Percentiles rank a stretch among this genome's conserved stretches.
phyloP scores from a whole-genome alignment of 2,329 filamentous ascomycete genomes.

The Pseudocercospora vitis region DNA sequence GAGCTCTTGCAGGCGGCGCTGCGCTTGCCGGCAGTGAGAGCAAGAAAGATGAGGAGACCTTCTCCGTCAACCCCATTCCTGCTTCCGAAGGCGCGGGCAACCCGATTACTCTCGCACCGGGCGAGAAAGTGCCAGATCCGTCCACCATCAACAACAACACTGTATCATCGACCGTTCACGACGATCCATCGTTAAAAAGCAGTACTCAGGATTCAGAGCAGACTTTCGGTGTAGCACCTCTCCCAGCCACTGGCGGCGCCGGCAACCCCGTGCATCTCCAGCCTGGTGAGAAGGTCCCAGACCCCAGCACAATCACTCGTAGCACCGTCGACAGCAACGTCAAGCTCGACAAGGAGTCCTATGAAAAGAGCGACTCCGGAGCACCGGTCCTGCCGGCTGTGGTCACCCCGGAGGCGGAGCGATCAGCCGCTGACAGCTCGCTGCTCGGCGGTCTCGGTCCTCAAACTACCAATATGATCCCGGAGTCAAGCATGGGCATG shows the following conservation, averaged over 20 bases:
- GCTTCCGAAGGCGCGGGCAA: conserved; percentile 65
- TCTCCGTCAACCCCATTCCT: conserved; percentile 61
- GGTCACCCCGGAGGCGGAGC: conserved; percentile 46
- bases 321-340: conserved; percentile 69
- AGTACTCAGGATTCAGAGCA: conserved; percentile 23
- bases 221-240: conserved; percentile 55
- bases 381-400: conserved; percentile 49
- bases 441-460: conserved; percentile 48
- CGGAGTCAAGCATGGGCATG: conserved; percentile 79
- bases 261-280: conserved; percentile 79
- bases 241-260: conserved; percentile 57
- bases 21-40: conserved; percentile 11
- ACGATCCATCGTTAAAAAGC: conserved; percentile 63
- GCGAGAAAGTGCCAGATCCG: conserved; percentile 75
- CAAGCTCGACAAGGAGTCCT: conserved; percentile 76
- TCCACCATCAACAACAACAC: conserved; percentile 66
- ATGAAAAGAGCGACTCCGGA: conserved; percentile 71
- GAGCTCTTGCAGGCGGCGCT: conserved; percentile 14
- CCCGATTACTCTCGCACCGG: conserved; percentile 73
- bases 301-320: conserved; percentile 60
- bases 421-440: conserved; percentile 40
- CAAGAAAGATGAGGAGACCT: conserved; percentile 38
- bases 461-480: conserved; percentile 66
- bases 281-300: conserved; percentile 79
- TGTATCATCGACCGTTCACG: conserved; percentile 62